A percentile compares a stretch with the other conserved stretches of the same genome.
These are phyloP conservation scores for Acacia concinna DNA, from an alignment of 331 rosid genomes.

Conservation along the genomic window DNA sequence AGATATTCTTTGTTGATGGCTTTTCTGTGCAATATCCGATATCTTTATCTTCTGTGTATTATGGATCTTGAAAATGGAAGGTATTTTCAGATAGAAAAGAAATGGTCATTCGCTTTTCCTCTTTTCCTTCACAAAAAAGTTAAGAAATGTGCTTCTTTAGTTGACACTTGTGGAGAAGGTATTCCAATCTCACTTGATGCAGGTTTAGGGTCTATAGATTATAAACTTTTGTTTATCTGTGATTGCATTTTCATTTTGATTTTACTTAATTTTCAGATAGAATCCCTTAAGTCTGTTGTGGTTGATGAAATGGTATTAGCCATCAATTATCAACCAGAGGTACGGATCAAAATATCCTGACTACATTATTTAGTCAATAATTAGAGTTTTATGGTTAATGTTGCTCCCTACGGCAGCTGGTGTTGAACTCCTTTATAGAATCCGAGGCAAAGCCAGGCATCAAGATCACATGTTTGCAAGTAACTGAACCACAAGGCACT, in stretches of 20 bases:
- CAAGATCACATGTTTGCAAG: conserved; percentile 90
- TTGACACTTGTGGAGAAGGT: no score
- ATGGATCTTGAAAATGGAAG: no score
- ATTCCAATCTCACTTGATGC: no score
- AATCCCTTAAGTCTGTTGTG: conserved; percentile 83
- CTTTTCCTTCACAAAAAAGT: no score
- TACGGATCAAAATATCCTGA: conserved; percentile 24
- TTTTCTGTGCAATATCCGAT: no score
- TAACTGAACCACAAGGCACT: conserved; percentile 88
- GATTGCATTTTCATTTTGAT: conserved; percentile 27
- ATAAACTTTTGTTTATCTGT: no score
- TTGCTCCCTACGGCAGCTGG: conserved; percentile 51
- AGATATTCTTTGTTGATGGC: no score
- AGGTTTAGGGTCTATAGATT: no score
- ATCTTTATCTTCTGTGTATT: no score
- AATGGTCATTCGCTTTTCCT: no score
- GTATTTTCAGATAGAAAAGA: no score
- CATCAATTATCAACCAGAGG: conserved; percentile 94
- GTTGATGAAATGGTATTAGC: conserved; percentile 85
- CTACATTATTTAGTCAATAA: conserved; percentile 8
- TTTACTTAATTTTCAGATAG: conserved; percentile 57
- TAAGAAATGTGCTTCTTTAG: no score
- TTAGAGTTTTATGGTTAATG: conserved; percentile 20
- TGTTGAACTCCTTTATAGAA: conserved; percentile 81
- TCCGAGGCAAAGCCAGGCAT: conserved; percentile 72